Conservation (phyloP, 148 eudicot species). For the Silene latifolia region DNA sequence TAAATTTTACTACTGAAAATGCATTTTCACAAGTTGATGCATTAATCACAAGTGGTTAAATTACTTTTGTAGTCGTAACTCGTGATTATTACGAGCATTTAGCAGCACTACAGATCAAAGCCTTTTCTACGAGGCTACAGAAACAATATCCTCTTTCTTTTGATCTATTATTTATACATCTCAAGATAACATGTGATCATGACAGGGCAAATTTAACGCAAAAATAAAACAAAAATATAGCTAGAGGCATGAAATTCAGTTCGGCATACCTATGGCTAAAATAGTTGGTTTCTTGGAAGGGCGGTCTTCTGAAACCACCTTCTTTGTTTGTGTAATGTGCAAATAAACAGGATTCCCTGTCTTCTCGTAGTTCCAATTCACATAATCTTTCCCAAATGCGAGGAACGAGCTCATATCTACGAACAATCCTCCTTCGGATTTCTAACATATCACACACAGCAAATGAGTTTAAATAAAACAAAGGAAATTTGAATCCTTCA, state of each 20-base stretch:
- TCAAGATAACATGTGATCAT: background rate
- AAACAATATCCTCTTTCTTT: background rate
- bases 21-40: background rate
- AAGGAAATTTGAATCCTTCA: background rate
- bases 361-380: slow-evolving; percentile 85
- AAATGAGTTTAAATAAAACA: background rate
- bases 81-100: too few relatives aligned
- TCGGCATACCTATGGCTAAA: slow-evolving; percentile 74
- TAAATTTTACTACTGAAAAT: background rate
- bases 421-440: slow-evolving; percentile 87
- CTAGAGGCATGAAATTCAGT: background rate
- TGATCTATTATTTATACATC: background rate
- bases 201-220: too few relatives aligned
- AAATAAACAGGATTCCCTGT: slow-evolving; percentile 81
- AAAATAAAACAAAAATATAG: background rate
- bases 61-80: too few relatives aligned
- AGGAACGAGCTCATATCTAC: slow-evolving; percentile 89
- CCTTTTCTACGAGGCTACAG: background rate
- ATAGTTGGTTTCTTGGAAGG: slow-evolving; percentile 93
- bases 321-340: slow-evolving; percentile 75
- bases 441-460: slow-evolving; percentile 36
- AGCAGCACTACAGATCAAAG: background rate
- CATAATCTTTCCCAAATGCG: slow-evolving; percentile 85
- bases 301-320: slow-evolving; percentile 80
- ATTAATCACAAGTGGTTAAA: too few relatives aligned